phyloP scores from a whole-genome alignment of 176 grass and related monocot genomes.

The Juncus inflexus region DNA sequence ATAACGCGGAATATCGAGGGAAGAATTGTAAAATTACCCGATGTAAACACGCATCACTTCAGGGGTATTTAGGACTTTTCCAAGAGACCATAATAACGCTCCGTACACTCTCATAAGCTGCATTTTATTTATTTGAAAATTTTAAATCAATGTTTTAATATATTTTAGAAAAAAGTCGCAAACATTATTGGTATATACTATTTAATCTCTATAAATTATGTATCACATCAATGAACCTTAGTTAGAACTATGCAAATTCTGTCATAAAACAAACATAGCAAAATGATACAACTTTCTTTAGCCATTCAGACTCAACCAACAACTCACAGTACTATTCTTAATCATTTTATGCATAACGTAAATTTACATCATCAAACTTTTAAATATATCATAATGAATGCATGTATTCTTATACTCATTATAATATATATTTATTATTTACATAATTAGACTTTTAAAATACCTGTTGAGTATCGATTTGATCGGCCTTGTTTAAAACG shows the following conservation, averaged over 20 bases:
- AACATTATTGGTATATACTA: constrained; percentile 6
- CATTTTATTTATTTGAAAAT: constrained; percentile 8
- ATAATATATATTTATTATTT: no score
- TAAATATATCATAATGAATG: not conserved
- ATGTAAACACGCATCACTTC: constrained; percentile 93
- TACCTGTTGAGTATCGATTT: constrained; percentile 78
- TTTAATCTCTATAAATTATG: not conserved
- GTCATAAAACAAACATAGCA: no score
- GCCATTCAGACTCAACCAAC: no score
- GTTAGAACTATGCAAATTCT: no score
- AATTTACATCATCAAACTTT: not conserved
- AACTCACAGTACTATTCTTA: no score
- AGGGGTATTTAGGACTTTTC: constrained; percentile 86
- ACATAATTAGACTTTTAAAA: no score
- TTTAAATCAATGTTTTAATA: constrained; percentile 12
- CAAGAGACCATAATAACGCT: constrained; percentile 82
- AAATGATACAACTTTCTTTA: no score
- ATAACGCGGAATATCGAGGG: constrained; percentile 6
- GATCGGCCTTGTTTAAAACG: constrained; percentile 73
- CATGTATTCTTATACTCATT: not conserved
- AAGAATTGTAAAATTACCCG: constrained; percentile 40
- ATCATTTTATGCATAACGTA: no score
- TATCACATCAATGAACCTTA: no score
- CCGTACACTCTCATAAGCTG: constrained; percentile 96
- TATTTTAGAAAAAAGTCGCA: not conserved